Conservation (phyloP, 805 yeast species). For the Pichia manshurica region DNA sequence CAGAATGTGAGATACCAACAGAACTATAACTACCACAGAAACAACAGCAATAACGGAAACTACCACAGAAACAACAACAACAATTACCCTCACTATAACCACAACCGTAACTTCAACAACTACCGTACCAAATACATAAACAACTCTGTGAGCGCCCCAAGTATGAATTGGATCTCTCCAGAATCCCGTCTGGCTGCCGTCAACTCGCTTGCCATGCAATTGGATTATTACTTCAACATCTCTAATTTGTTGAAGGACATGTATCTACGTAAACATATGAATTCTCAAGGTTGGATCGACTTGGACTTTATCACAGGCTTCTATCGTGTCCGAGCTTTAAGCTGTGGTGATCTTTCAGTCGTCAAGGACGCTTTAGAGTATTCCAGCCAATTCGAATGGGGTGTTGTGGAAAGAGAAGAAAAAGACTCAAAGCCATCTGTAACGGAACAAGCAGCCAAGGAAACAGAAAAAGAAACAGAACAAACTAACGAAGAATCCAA, state of each 20-base stretch:
- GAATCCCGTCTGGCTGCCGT: slow-evolving; percentile 16
- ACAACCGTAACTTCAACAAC: slow-evolving; percentile 6
- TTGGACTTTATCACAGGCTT: slow-evolving; percentile 59
- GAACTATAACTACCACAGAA: neutral
- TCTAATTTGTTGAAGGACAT: slow-evolving; percentile 85
- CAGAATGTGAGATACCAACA: slow-evolving; percentile 3
- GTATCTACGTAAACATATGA: slow-evolving; percentile 77
- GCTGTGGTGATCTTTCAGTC: slow-evolving; percentile 47
- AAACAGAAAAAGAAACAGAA: slow-evolving; percentile 21
- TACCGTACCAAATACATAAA: neutral
- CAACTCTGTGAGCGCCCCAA: neutral
- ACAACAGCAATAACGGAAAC: slow-evolving; percentile 1
- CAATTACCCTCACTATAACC: slow-evolving; percentile 4
- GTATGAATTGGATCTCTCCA: slow-evolving; percentile 12
- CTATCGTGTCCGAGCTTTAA: slow-evolving; percentile 65
- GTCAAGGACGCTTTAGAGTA: slow-evolving; percentile 50
- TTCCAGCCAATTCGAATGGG: slow-evolving; percentile 42
- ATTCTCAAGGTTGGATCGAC: slow-evolving; percentile 66
- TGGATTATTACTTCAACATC: slow-evolving; percentile 84
- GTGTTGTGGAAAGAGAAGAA: slow-evolving; percentile 19
- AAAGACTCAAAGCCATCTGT: neutral
- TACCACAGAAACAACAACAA: slow-evolving; percentile 5
- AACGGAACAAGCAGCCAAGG: too few species aligned
- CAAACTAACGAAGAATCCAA: slow-evolving; percentile 18
- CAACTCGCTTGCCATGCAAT: slow-evolving; percentile 42